These are phyloP conservation scores for Ceratocystis ficicola DNA, from an alignment of 2,329 filamentous ascomycete genomes.

Conservation along the genomic window DNA sequence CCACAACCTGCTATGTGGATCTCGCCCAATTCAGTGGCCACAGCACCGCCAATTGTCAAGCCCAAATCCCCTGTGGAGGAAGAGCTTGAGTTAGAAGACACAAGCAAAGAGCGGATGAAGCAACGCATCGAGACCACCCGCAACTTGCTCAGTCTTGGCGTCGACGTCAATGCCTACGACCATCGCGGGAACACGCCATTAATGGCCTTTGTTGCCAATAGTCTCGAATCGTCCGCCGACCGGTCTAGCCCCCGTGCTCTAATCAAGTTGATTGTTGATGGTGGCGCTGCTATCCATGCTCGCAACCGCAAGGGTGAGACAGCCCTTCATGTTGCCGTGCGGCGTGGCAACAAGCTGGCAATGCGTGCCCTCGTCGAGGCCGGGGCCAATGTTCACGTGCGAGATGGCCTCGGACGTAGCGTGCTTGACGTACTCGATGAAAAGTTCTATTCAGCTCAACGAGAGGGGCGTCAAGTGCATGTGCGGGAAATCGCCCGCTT, in stretches of 20 bases:
- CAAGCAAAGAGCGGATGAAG: constrained; percentile 25
- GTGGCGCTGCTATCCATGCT: constrained; percentile 37
- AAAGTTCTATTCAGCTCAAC: constrained; percentile 29
- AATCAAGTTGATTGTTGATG: constrained; percentile 33
- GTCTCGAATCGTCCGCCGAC: constrained; percentile 40
- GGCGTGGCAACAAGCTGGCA: constrained; percentile 42
- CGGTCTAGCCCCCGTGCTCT: constrained; percentile 31
- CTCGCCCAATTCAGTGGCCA: constrained; percentile 26
- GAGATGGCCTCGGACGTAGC: constrained; percentile 35
- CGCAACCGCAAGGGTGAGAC: constrained; percentile 45
- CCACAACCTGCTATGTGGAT: constrained; percentile 20
- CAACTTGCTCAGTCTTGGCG: constrained; percentile 30
- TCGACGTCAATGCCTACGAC: constrained; percentile 44
- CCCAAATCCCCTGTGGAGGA: constrained; percentile 24
- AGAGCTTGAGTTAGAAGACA: constrained; percentile 17
- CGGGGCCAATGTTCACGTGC: constrained; percentile 38
- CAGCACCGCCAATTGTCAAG: neutral
- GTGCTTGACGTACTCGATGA: constrained; percentile 37
- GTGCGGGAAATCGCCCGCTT: constrained; percentile 29
- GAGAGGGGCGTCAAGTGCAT: constrained; percentile 29
- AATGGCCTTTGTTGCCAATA: constrained; percentile 42
- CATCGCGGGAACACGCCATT: constrained; percentile 41
- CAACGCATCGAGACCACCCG: constrained; percentile 26
- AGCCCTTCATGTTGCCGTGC: constrained; percentile 42
- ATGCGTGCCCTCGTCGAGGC: constrained; percentile 36